Percentiles rank a stretch among this genome's conserved stretches.
phyloP scores from a whole-genome alignment of 441 rosid genomes.

The Erodium trifolium region DNA sequence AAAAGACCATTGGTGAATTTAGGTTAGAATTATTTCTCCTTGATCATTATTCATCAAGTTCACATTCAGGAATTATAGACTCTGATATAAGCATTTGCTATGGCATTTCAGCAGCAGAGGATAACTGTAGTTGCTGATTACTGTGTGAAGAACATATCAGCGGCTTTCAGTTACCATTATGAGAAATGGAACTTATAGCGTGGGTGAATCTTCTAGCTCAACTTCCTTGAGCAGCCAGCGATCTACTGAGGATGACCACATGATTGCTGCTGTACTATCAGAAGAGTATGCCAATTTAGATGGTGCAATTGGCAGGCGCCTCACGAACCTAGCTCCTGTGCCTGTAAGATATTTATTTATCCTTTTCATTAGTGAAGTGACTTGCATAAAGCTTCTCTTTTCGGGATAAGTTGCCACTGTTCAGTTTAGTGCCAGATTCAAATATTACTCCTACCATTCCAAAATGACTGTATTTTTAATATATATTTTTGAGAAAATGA shows the following conservation, averaged over 20 bases:
- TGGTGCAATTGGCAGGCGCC: slow-evolving; percentile 72
- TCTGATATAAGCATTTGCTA: slow-evolving; percentile 8
- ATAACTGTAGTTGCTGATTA: neutral
- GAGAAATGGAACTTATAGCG: slow-evolving; percentile 35
- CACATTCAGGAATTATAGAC: slow-evolving; percentile 7
- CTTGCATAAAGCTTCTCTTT: neutral
- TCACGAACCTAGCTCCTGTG: slow-evolving; percentile 64
- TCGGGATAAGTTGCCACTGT: neutral
- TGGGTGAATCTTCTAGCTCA: slow-evolving; percentile 69
- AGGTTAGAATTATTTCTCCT: neutral
- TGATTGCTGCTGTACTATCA: slow-evolving; percentile 73
- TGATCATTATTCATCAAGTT: slow-evolving; percentile 2
- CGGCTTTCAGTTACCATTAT: slow-evolving; percentile 13
- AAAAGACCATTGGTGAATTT: too few relatives aligned
- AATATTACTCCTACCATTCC: neutral
- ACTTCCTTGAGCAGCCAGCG: slow-evolving; percentile 67
- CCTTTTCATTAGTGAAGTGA: neutral
- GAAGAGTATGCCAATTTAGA: slow-evolving; percentile 69
- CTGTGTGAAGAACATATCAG: neutral
- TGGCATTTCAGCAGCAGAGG: slow-evolving; percentile 3
- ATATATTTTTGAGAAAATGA: too few relatives aligned
- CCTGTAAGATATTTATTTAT: slow-evolving; percentile 35
- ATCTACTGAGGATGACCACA: slow-evolving; percentile 67
- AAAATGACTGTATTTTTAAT: too few relatives aligned
- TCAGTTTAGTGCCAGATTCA: neutral